Evolutionary conservation across 2,329 filamentous ascomycete genomes (phyloP).

Genomic region (Ophiosphaerella narmari): DNA sequence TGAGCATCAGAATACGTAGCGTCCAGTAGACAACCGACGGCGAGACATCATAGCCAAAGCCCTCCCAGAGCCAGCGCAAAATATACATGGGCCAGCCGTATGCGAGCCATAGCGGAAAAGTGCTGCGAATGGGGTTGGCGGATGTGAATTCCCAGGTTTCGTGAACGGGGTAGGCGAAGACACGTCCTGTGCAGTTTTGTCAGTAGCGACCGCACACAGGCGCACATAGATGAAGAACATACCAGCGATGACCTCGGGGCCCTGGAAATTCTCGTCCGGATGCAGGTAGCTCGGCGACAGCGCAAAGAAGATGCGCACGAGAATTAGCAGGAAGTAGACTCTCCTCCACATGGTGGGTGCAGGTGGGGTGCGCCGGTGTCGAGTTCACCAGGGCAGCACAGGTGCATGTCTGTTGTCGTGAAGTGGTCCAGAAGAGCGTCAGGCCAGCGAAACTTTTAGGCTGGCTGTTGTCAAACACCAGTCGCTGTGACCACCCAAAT

Average conservation of each 20-base stretch:
- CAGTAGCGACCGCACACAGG: conserved; percentile 9
- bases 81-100: conserved; percentile 95
- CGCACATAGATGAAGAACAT: conserved; percentile 10
- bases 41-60: conserved; percentile 78
- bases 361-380: conserved; percentile 19
- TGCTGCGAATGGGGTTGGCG: conserved; percentile 85
- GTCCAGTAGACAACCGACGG: conserved; percentile 91
- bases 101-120: conserved; percentile 94
- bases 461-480: conserved; percentile 28
- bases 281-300: conserved; percentile 95
- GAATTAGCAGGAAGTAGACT: conserved; percentile 80
- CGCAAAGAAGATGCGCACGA: conserved; percentile 91
- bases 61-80: conserved; percentile 89
- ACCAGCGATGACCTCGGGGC: conserved; percentile 96
- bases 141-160: conserved; percentile 96
- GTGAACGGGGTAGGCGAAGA: conserved; percentile 88
- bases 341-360: conserved; percentile 79
- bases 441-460: conserved; percentile 28
- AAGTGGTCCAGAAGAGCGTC: conserved; percentile 10
- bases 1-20: conserved; percentile 87
- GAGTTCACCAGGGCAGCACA: conserved; percentile 21
- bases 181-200: conserved; percentile 66
- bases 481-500: conserved; percentile 27
- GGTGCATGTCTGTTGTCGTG: conserved; percentile 38
- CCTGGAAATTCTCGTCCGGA: conserved; percentile 98